Percentiles rank a stretch among this genome's conserved stretches.
phyloP scores from a whole-genome alignment of 2,329 filamentous ascomycete species.

The Chaetothyriales sp. region DNA sequence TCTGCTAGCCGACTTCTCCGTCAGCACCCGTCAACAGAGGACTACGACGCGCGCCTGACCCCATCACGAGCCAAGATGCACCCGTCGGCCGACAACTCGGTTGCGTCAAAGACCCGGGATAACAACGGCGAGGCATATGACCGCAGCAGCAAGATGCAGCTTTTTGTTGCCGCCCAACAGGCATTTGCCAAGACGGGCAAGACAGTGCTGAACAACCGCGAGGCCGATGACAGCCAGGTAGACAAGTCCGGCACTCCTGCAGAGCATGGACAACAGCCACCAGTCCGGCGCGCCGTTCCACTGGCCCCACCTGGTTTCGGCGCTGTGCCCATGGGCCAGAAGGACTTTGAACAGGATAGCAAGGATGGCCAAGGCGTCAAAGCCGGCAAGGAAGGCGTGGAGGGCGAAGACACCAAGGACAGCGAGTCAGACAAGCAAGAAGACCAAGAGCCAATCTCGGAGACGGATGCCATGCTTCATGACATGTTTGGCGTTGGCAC shows the following conservation, averaged over 20 bases:
- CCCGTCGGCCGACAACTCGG: background rate
- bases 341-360: background rate
- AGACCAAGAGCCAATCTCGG: background rate
- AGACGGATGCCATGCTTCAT: slow-evolving; percentile 2
- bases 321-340: background rate
- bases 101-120: background rate
- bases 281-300: background rate
- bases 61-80: background rate
- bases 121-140: slow-evolving; percentile 6
- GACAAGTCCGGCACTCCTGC: background rate
- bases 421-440: background rate
- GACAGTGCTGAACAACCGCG: slow-evolving; percentile 15
- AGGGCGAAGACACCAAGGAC: background rate
- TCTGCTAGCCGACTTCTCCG: background rate
- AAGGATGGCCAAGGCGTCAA: background rate
- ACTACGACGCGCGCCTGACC: background rate
- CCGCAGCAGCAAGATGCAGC: slow-evolving; percentile 14
- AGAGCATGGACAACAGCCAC: background rate
- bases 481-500: slow-evolving; percentile 8
- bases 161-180: slow-evolving; percentile 14
- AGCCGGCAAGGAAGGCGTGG: too few relatives aligned
- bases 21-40: background rate
- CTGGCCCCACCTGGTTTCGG: background rate
- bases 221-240: slow-evolving; percentile 1
- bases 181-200: slow-evolving; percentile 14